Conservation (phyloP, 106 monocot species). For the Amphibolis antarctica region DNA sequence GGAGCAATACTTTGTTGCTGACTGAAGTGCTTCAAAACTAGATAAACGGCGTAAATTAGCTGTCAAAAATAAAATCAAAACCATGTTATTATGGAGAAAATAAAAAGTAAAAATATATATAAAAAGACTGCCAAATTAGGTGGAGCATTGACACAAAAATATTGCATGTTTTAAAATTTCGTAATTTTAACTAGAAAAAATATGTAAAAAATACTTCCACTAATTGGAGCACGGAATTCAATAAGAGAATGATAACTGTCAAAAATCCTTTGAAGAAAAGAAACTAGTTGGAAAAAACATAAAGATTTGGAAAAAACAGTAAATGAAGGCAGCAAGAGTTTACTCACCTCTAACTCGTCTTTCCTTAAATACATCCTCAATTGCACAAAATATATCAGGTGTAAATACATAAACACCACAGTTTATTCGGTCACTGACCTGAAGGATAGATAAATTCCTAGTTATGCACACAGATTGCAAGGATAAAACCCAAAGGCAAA, state of each 20-base stretch:
- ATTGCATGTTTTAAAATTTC: background rate
- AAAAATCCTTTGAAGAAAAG: too few relatives aligned
- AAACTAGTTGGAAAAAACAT: background rate
- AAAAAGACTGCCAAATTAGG: background rate
- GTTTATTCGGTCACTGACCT: slow-evolving; percentile 94
- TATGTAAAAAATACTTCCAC: background rate
- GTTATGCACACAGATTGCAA: too few relatives aligned
- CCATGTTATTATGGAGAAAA: background rate
- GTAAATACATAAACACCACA: slow-evolving; percentile 98
- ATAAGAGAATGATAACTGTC: too few relatives aligned
- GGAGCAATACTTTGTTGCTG: slow-evolving; percentile 69
- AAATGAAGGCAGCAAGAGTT: background rate
- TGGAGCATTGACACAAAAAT: background rate
- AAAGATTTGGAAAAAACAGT: background rate
- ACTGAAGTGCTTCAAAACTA: slow-evolving; percentile 91
- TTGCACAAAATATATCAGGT: slow-evolving; percentile 82
- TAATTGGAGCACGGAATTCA: too few relatives aligned
- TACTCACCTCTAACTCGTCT: slow-evolving; percentile 60
- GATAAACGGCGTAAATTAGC: slow-evolving; percentile 61
- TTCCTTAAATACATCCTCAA: slow-evolving; percentile 56
- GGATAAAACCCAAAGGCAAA: too few relatives aligned
- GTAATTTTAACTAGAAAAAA: background rate
- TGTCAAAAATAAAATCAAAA: slow-evolving; percentile 26
- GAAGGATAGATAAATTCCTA: slow-evolving; percentile 6
- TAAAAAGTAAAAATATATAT: background rate